phyloP scores from a whole-genome alignment of 2,329 filamentous ascomycete genomes.

The Paramyrothecium roridum region DNA sequence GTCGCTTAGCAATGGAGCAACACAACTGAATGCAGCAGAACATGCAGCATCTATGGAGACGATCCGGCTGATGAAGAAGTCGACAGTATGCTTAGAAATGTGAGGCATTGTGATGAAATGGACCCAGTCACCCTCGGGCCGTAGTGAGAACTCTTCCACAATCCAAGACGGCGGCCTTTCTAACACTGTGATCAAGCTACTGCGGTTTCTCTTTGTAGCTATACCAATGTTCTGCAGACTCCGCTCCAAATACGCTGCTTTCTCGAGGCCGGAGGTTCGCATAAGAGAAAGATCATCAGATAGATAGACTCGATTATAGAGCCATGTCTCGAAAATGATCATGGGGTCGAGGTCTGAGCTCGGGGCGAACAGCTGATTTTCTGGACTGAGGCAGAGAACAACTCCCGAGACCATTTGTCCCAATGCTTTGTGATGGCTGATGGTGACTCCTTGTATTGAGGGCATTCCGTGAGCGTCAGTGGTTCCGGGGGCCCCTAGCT shows the following conservation, averaged over 20 bases:
- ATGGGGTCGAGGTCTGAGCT: not conserved
- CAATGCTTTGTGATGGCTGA: slow-evolving; percentile 1
- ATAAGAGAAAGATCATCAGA: not conserved
- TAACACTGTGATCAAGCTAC: not conserved
- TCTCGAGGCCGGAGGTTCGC: not conserved
- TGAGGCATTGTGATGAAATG: not conserved
- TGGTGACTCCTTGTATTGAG: not conserved
- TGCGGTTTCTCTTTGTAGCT: not conserved
- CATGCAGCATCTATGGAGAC: not conserved
- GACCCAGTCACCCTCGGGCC: not conserved
- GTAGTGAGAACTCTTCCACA: not conserved
- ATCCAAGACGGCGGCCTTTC: not conserved
- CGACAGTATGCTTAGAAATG: not conserved
- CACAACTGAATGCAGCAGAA: not conserved
- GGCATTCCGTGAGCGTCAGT: not conserved
- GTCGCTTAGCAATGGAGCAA: not conserved
- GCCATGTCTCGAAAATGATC: not conserved
- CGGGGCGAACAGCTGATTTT: not conserved
- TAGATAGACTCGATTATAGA: not conserved
- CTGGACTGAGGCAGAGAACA: not conserved
- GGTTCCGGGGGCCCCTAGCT: not conserved
- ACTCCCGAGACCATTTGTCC: not conserved
- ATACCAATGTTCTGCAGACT: not conserved
- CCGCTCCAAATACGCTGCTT: not conserved
- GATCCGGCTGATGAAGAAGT: not conserved